Evolutionary conservation across 129 eudicot genomes (phyloP), one percentile per base, ranked within the genome.

Genomic region (Gnaphalium uliginosum): DNA sequence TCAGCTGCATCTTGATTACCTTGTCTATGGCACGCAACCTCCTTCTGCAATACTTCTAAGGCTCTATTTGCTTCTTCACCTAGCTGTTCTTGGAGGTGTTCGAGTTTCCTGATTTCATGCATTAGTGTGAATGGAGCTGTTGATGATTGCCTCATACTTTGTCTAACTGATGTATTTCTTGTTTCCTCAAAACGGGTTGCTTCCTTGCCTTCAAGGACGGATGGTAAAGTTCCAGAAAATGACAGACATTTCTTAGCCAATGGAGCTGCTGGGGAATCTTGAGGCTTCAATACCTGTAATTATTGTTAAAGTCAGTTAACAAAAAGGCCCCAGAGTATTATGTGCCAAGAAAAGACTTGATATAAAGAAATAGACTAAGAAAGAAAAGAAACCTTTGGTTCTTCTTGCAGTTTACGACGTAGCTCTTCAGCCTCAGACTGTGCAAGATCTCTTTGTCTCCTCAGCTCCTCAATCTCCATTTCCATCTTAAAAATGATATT

Each of bases 1-100:
- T 88, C 98, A 51, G 97, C 98, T 66, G 97, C 98, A 86, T 94
- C 97, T 82, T 94, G 98, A 84, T 94, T 90, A 41, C 98, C 98
- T 78, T 79, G 97, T 73, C 97, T 82, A 54, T 94, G 98, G 77
- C 97, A 90, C 8, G 93, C 87, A 19, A 90, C 97, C 77, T 94
- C 98, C 75, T 94, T 94, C 29, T 90, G 97, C 11, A 94, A 83
- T 62, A 94, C 96, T 87, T 90, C 97, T 24, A 94, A 83, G 70
- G 98, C 98, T 79, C 96, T 81, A 51, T 85, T 90, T 33, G 98
- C 98, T 87, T 94, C 98, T 54, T 90, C 90, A 22, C 98, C 98
- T 6, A 94, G 86, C 85, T 94, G 98, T 71, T 94, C 97, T 74
- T 94, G 98, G 14, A 94, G 96, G 83, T 94, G 97, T 76, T 94